Percentiles rank a stretch among this genome's conserved stretches.
Evolutionary conservation across 257 asterid species (phyloP).

Genomic region (Gentiana dahurica): DNA sequence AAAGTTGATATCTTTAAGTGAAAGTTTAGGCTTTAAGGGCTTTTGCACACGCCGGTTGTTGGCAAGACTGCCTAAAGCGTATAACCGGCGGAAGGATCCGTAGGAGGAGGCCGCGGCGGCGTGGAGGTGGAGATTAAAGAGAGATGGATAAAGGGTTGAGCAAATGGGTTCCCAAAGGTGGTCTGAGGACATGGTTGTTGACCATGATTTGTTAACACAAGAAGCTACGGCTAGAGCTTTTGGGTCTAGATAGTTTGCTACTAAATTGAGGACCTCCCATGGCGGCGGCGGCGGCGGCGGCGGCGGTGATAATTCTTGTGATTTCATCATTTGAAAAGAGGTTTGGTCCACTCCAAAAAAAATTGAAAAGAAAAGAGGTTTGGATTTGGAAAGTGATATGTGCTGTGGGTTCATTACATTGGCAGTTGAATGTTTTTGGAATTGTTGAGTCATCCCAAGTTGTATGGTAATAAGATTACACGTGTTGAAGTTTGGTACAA

Average conservation of each 20-base stretch:
- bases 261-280: constrained; percentile 57
- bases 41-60: constrained; percentile 27
- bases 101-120: constrained; percentile 5
- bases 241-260: constrained; percentile 51
- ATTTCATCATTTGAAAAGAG: too few species aligned
- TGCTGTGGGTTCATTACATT: too few species aligned
- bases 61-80: constrained; percentile 45
- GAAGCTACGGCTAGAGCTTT: constrained; percentile 46
- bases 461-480: too few species aligned
- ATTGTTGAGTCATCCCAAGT: too few species aligned
- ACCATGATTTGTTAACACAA: constrained; percentile 71
- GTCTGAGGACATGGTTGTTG: constrained; percentile 46
- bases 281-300: constrained; percentile 23
- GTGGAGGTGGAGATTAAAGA: constrained; percentile 34
- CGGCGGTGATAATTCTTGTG: too few species aligned
- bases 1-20: constrained; percentile 29
- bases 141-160: constrained; percentile 48
- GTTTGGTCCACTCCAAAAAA: too few species aligned
- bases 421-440: too few species aligned
- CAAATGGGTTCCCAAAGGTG: constrained; percentile 69
- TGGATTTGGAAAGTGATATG: too few species aligned
- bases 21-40: constrained; percentile 42
- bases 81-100: constrained; percentile 38
- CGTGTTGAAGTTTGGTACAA: too few species aligned
- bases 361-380: too few species aligned